Conservation (phyloP, 345 rosid genomes). For the Ceriops zippeliana region DNA sequence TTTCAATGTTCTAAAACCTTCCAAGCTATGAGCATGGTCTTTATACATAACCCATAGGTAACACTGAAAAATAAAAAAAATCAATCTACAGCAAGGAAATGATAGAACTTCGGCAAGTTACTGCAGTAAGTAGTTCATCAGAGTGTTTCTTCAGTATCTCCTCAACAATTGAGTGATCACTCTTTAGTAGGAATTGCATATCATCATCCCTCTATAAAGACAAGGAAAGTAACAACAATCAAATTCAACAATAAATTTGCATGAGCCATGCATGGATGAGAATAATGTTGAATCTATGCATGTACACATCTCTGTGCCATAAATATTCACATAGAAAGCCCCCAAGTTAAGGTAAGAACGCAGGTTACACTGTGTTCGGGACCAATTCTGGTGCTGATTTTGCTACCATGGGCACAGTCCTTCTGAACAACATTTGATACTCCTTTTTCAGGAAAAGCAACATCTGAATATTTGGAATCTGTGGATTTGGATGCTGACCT, state of each 20-base stretch:
- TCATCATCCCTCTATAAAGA: conserved; percentile 39
- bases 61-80: not conserved
- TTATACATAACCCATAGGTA: not conserved
- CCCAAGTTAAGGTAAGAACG: not conserved
- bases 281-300: not conserved
- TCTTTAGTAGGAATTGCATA: conserved; percentile 42
- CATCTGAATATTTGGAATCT: conserved; percentile 17
- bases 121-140: conserved; percentile 36
- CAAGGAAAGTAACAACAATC: not conserved
- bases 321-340: not conserved
- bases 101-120: conserved; percentile 28
- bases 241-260: not conserved
- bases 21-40: not conserved
- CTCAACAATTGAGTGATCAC: conserved; percentile 30
- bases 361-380: conserved; percentile 10
- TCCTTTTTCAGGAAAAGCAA: conserved; percentile 10
- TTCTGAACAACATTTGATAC: conserved; percentile 8
- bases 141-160: conserved; percentile 45
- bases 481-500: conserved; percentile 6
- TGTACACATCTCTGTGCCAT: not conserved
- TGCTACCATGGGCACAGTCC: conserved; percentile 10
- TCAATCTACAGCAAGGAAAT: not conserved
- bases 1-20: not conserved
- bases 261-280: not conserved
- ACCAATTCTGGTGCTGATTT: not conserved